Base-by-base conservation (phyloP, 169 alveolate genomes). In the Neospora caninum region DNA sequence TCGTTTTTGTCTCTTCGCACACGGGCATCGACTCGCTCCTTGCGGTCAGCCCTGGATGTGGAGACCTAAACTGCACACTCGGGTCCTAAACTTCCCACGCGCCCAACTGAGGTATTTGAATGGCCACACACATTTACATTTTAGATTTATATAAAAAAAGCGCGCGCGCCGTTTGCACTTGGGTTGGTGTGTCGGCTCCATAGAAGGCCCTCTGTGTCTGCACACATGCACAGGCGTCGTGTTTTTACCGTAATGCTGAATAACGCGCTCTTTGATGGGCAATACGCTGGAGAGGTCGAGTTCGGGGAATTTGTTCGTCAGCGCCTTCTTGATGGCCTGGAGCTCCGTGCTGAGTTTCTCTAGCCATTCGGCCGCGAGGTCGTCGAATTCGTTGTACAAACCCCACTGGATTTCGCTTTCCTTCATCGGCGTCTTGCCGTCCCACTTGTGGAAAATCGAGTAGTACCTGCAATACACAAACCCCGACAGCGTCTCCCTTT, bases 391-490 rank as follows among this genome's bases (percentile, higher is more conserved):
- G 54, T 43, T 88, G 92, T 93, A 93, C 18, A 93, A 42, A 0
- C 95, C 95, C 95, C 95, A 93, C 39, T 64, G 93, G n/a, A 93
- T 88, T 41, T 93, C 92, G 10, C 54, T 91, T n/a, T 88, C 58
- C 20, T 36, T 58, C 82, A 49, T n/a, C 36, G 91, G 89, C 34
- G 42, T 29, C 53, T 34, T 34, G 0, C 93, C 93, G 88, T 93
- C 95, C 94, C 93, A 93, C 87, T 93, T 49, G 58, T 88, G 82
- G 80, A 93, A 93, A 53, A 93, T 93, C 34, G 91, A 41, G 88
- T 88, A 93, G 78, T 87, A 86, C 93, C 95, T 82, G 80, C 83
- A 49, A 34, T 34, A 7, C 42, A 6, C 53, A 54, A 39, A 49
- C 38, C 22, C 41, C 22, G 31, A 38, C 88, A 7, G 88, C 80